Base-by-base conservation (phyloP, 768 basidiomycete genomes). In the Hericium coralloides region DNA sequence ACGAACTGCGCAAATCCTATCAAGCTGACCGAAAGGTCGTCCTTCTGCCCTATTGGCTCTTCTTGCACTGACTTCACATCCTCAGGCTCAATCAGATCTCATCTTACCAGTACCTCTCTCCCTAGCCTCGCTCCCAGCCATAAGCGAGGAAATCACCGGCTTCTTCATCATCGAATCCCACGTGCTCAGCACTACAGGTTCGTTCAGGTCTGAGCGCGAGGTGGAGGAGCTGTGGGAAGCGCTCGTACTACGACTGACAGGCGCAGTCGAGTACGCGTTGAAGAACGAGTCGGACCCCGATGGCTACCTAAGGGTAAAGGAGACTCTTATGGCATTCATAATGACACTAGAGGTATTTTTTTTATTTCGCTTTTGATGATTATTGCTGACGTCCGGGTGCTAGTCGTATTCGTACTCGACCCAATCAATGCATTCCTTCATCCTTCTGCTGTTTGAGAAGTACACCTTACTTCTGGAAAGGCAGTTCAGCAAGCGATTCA, bases 81-180 rank as follows among this genome's bases (percentile, higher is more conserved):
- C 18, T 26, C 36, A 97, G 95, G 92, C 94, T 0, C 97, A 99
- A 89, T 95, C 97, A 2, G 89, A 90, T 61, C 81, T 99, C 9
- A 97, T 98, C 68, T 81, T 99, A 26, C 93, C 90, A 1, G 75
- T 75, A 25, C 85, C 86, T 0, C 74, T 92, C 20, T 80, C 83
- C 31, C 64, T 92, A 37, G 67, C 77, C 2, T 79, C 86, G 3
- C 79, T 98, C 4, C 77, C 86, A 1, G 68, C 80, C n/a, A 75
- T 98, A 20, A 87, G 91, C 23, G 89, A 95, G 68, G 92, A 98
- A 70, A 90, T 98, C 60, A 88, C 93, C 38, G 97, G 97, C 0
- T 99, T 97, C 72, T 99, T 98, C 73, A 93, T 99, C 57, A 85
- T 98, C 61, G 97, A 99, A 71, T 85, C 83, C 1, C 87, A 95